Percentiles rank a stretch among this genome's conserved stretches.
phyloP scores from a whole-genome alignment of 139 green algal species.

The Chlorokybus atmophyticus region DNA sequence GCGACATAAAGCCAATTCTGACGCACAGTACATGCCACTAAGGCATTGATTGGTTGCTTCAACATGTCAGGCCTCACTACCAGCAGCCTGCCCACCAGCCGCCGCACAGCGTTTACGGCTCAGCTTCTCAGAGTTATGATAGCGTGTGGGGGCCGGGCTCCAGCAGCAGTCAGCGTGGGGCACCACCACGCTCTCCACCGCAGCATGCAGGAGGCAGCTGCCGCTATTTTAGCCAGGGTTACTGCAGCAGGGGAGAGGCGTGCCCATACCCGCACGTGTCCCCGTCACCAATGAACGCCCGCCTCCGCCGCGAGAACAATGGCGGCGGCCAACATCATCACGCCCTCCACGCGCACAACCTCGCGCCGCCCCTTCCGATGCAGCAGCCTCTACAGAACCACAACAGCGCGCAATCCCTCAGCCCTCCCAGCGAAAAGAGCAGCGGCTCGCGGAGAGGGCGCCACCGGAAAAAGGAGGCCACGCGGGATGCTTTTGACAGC shows the following conservation, averaged over 20 bases:
- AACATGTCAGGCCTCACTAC: constrained; percentile 1
- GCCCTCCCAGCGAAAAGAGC: no score
- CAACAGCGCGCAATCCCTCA: no score
- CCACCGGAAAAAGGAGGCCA: no score
- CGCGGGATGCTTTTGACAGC: no score
- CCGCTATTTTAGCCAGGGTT: constrained; percentile 19
- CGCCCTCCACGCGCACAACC: not conserved
- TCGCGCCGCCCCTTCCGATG: not conserved
- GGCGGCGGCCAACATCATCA: not conserved
- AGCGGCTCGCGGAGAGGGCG: no score
- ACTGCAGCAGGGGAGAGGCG: constrained; percentile 18
- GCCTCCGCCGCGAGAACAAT: not conserved
- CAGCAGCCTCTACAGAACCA: no score
- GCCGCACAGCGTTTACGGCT: not conserved
- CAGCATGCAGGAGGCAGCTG: constrained; percentile 1
- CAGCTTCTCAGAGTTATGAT: no score
- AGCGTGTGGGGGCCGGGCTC: not conserved
- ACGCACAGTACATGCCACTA: no score
- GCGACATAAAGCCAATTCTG: no score
- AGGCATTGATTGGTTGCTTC: not conserved
- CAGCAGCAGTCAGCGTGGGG: not conserved
- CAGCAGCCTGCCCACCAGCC: not conserved
- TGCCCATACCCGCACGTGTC: constrained; percentile 18
- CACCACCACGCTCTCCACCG: not conserved
- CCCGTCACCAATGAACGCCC: not conserved